Evolutionary conservation across 345 rosid genomes (phyloP).

Genomic region (Eutrema yunnanense): DNA sequence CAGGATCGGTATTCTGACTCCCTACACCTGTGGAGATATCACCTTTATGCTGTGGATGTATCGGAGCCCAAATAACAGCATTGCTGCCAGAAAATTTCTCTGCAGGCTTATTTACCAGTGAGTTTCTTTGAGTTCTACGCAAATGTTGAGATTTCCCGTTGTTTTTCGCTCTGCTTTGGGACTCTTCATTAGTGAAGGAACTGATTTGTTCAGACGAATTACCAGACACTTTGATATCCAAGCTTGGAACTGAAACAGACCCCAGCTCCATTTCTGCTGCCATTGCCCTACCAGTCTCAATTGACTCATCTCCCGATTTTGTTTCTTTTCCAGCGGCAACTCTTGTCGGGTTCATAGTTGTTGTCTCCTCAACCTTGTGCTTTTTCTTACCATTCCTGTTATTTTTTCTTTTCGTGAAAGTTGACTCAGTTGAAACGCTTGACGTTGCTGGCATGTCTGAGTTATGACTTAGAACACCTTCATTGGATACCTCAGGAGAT

Average conservation of each 20-base stretch:
- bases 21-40: conserved; percentile 45
- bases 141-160: conserved; percentile 66
- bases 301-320: conserved; percentile 22
- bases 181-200: conserved; percentile 48
- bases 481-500: conserved; percentile 29
- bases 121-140: conserved; percentile 50
- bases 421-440: conserved; percentile 36
- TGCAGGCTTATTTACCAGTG: conserved; percentile 41
- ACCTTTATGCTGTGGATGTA: conserved; percentile 52
- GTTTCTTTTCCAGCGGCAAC: conserved; percentile 33
- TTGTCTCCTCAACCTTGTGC: conserved; percentile 54
- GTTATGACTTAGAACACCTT: conserved; percentile 32
- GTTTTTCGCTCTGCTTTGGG: conserved; percentile 41
- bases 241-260: conserved; percentile 27
- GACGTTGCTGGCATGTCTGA: conserved; percentile 34
- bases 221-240: conserved; percentile 40
- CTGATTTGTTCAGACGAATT: conserved; percentile 41
- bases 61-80: conserved; percentile 88
- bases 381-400: conserved; percentile 56
- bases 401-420: conserved; percentile 53
- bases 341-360: conserved; percentile 28
- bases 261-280: conserved; percentile 29
- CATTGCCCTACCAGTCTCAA: conserved; percentile 37
- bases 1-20: conserved; percentile 37
- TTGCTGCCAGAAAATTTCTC: conserved; percentile 50